These are phyloP conservation scores for Leishmania arabica DNA, from an alignment of 208 protist genomes.

Conservation along the genomic window DNA sequence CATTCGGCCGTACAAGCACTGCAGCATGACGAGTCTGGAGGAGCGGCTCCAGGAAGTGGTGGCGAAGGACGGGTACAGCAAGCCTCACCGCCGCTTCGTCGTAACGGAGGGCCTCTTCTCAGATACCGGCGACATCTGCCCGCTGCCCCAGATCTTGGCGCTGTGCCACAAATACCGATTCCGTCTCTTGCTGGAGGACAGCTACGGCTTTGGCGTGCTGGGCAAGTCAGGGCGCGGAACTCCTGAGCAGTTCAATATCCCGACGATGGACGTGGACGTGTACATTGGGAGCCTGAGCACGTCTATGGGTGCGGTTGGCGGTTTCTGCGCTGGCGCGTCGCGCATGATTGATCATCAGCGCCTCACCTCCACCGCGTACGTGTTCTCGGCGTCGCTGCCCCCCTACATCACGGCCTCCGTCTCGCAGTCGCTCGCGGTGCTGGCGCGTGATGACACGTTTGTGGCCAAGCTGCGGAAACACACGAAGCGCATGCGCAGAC, in stretches of 20 bases:
- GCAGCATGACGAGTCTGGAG: constrained; percentile 95
- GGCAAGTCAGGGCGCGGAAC: constrained; percentile 95
- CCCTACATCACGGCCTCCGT: constrained; percentile 92
- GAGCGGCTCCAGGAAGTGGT: constrained; percentile 72
- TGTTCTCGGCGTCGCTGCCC: constrained; percentile 97
- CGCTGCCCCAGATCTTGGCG: constrained; percentile 87
- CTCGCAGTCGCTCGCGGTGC: constrained; percentile 67
- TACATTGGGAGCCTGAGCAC: constrained; percentile 90
- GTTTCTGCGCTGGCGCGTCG: constrained; percentile 93
- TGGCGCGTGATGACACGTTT: constrained; percentile 60
- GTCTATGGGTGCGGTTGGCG: constrained; percentile 92
- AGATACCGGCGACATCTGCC: constrained; percentile 88
- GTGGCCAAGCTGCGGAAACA: constrained; percentile 50
- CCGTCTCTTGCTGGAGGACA: constrained; percentile 97
- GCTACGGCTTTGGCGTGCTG: constrained; percentile 94
- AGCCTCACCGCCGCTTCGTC: constrained; percentile 91
- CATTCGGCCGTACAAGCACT: constrained; percentile 93
- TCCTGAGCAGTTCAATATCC: constrained; percentile 93
- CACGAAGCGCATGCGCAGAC: constrained; percentile 46
- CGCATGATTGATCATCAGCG: constrained; percentile 95
- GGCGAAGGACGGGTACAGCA: constrained; percentile 58
- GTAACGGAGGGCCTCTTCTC: constrained; percentile 96
- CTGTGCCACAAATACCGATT: constrained; percentile 96
- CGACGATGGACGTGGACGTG: constrained; percentile 80
- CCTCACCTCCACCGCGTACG: constrained; percentile 93